Percentiles rank a stretch among this genome's conserved stretches.
phyloP scores from a whole-genome alignment of 2,329 filamentous ascomycete species.

The Ceratocystis smalleyi region DNA sequence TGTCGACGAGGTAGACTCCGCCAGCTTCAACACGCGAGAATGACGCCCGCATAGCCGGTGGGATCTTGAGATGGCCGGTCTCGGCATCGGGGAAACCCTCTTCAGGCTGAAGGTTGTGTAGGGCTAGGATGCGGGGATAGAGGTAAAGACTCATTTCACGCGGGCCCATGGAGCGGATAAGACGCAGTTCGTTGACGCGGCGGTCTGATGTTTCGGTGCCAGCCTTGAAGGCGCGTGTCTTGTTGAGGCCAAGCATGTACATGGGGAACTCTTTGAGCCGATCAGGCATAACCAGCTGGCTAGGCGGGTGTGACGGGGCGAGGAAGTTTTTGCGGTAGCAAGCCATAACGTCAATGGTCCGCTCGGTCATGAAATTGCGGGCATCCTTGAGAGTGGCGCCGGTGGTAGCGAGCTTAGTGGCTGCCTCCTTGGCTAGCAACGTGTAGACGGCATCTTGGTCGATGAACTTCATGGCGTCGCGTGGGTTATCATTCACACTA shows the following conservation, averaged over 20 bases:
- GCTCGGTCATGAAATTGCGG: slow-evolving; percentile 67
- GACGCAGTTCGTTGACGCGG: slow-evolving; percentile 76
- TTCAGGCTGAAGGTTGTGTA: slow-evolving; percentile 75
- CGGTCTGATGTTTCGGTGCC: slow-evolving; percentile 83
- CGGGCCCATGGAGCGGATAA: slow-evolving; percentile 76
- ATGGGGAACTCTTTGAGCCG: slow-evolving; percentile 92
- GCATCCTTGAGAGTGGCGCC: slow-evolving; percentile 72
- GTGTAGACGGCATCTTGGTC: slow-evolving; percentile 88
- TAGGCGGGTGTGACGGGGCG: slow-evolving; percentile 64
- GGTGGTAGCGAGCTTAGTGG: slow-evolving; percentile 58
- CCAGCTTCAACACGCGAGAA: slow-evolving; percentile 84
- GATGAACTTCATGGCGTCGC: slow-evolving; percentile 78
- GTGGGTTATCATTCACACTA: slow-evolving; percentile 70
- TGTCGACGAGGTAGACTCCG: slow-evolving; percentile 87
- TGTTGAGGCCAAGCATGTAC: slow-evolving; percentile 82
- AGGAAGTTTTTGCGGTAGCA: slow-evolving; percentile 88
- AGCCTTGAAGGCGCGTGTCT: slow-evolving; percentile 84
- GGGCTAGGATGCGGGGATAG: slow-evolving; percentile 80
- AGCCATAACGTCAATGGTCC: slow-evolving; percentile 80
- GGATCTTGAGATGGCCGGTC: slow-evolving; percentile 75
- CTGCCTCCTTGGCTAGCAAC: slow-evolving; percentile 84
- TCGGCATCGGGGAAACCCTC: slow-evolving; percentile 84
- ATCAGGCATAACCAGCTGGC: slow-evolving; percentile 88
- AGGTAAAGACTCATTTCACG: slow-evolving; percentile 80
- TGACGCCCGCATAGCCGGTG: slow-evolving; percentile 61